phyloP scores from a whole-genome alignment of 371 early-diverging fungal genomes.

The Chytridium lagenaria region DNA sequence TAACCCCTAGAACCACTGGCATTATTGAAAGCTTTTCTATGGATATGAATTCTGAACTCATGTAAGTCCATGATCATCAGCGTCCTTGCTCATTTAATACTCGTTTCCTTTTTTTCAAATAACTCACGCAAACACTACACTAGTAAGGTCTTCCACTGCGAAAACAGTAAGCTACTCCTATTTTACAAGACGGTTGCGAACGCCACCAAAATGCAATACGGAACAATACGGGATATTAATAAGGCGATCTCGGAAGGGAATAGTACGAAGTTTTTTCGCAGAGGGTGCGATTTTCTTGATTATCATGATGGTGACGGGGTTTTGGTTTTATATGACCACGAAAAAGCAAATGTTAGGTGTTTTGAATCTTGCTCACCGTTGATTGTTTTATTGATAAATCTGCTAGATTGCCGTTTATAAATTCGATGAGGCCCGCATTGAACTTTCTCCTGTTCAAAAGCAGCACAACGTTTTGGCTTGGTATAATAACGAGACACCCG shows the following conservation, averaged over 20 bases:
- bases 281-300: not conserved
- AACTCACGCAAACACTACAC: not conserved
- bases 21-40: not conserved
- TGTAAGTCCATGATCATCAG: not conserved
- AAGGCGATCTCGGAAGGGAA: not conserved
- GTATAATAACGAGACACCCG: not conserved
- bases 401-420: constrained; percentile 3
- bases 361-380: not conserved
- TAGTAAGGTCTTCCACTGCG: not conserved
- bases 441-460: not conserved
- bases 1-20: not conserved
- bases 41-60: not conserved
- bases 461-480: not conserved
- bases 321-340: not conserved
- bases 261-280: not conserved
- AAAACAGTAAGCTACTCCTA: not conserved
- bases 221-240: too few species aligned
- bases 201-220: too few species aligned
- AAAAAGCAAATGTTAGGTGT: not conserved
- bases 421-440: constrained; percentile 6
- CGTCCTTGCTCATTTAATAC: too few species aligned
- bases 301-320: not conserved
- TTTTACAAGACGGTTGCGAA: too few species aligned
- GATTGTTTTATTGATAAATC: too few species aligned
- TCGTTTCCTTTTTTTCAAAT: not conserved